Conservation (phyloP, 2,329 filamentous ascomycete genomes). For the Aureobasidium sp. region DNA sequence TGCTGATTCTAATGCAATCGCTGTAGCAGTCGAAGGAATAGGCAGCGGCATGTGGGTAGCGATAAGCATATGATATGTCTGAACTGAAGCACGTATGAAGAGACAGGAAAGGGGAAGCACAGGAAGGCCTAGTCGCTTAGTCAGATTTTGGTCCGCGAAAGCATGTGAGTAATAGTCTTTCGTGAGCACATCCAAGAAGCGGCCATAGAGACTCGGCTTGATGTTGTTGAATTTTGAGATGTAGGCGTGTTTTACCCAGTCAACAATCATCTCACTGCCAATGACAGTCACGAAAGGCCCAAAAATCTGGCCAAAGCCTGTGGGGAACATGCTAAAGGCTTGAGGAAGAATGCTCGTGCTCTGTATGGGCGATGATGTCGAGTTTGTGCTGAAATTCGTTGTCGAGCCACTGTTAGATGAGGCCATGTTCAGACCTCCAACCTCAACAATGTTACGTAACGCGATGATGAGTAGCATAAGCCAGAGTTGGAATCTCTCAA, state of each 20-base stretch:
- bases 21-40: constrained; percentile 42
- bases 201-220: constrained; percentile 79
- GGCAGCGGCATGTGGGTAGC: constrained; percentile 77
- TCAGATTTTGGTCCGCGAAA: constrained; percentile 84
- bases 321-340: constrained; percentile 83
- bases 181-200: constrained; percentile 86
- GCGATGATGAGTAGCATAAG: constrained; percentile 96
- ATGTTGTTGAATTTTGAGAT: constrained; percentile 99
- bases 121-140: constrained; percentile 79
- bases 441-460: constrained; percentile 91
- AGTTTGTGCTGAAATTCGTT: constrained; percentile 29
- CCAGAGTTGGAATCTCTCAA: constrained; percentile 96
- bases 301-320: constrained; percentile 64
- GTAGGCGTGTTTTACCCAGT: constrained; percentile 95
- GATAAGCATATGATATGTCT: constrained; percentile 98
- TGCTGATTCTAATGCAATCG: constrained; percentile 44
- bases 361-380: constrained; percentile 51
- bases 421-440: constrained; percentile 66
- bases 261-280: constrained; percentile 92
- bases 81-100: constrained; percentile 87
- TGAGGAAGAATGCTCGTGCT: constrained; percentile 73
- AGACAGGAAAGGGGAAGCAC: constrained; percentile 89
- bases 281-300: constrained; percentile 91
- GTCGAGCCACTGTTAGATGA: constrained; percentile 24
- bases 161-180: constrained; percentile 99